Evolutionary conservation across 306 rosid species (phyloP), one percentile per base, ranked within the genome.

Genomic region (Quercus variabilis): DNA sequence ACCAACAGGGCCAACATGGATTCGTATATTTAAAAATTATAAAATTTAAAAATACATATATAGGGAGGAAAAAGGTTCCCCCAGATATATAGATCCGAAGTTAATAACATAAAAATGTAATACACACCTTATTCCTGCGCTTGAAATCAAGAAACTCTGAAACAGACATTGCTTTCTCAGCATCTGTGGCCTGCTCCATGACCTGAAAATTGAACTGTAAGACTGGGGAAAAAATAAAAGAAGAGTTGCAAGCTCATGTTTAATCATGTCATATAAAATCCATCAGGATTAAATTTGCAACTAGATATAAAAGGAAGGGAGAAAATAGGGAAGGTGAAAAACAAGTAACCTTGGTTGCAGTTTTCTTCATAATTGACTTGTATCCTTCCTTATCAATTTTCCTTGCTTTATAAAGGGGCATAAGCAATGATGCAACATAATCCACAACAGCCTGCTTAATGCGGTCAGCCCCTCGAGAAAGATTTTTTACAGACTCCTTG

Each of bases 311-410:
- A 73, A 60, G 28, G 56, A 60, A 75, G 46, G 74, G 80, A 55
- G 63, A 52, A 74, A 52, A 76, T 71, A 64, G 49, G 78, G 43
- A 41, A 55, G 62, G 79, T 60, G 71, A 69, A 81, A 82, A 63
- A 55, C 4, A 55, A 71, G 74, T 58, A 62, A 96, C 99, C 97
- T 96, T 96, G 19, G 99, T 93, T 69, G 97, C 97, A 85, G 96
- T 91, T 91, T 93, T 96, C 94, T 96, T 96, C 99, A 96, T 91
- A 76, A 96, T 96, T 80, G 96, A 91, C 93, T 96, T 96, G 89
- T 96, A 96, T 33, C 96, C 98, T 72, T 93, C 98, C 87, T 88
- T 93, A 79, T 93, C 94, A 62, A 96, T 91, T 80, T 96, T 93
- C 87, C 91, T 90, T 80, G 98, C 97, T 86, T 96, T 96, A 81